Evolutionary conservation across 129 eudicot genomes (phyloP).

Genomic region (Saussurea involucrata): DNA sequence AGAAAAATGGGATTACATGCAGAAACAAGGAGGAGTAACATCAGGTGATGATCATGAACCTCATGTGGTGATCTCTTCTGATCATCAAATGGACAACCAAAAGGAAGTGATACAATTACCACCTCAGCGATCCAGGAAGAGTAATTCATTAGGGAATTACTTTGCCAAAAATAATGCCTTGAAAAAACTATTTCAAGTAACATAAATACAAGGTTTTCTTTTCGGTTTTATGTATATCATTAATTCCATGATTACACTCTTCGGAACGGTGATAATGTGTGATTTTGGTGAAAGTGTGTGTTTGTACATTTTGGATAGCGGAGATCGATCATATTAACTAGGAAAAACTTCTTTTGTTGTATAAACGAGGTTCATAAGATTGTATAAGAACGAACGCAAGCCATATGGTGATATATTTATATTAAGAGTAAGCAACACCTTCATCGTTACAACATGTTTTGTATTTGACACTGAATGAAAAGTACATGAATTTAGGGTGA

Average conservation of each 20-base stretch:
- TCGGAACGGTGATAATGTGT: neutral
- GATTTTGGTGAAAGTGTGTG: neutral
- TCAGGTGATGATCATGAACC: constrained; percentile 15
- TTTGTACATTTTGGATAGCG: neutral
- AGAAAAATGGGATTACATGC: constrained; percentile 73
- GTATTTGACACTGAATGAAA: too few species aligned
- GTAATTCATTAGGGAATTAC: constrained; percentile 66
- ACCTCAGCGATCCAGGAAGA: constrained; percentile 44
- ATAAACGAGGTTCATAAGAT: neutral
- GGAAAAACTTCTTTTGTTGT: neutral
- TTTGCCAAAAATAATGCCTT: constrained; percentile 59
- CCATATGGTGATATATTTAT: neutral
- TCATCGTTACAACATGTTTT: too few species aligned
- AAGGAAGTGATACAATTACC: constrained; percentile 20
- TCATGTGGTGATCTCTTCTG: constrained; percentile 8
- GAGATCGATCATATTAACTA: neutral
- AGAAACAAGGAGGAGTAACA: constrained; percentile 41
- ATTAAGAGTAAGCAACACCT: too few species aligned
- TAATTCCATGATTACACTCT: neutral
- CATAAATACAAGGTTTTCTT: constrained; percentile 20
- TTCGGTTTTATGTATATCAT: neutral
- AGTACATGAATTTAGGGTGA: too few species aligned
- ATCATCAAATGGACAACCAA: constrained; percentile 30
- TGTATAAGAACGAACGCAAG: neutral
- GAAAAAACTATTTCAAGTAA: constrained; percentile 56